These are phyloP conservation scores for Clonostachys chloroleuca DNA, from an alignment of 2,329 filamentous ascomycete genomes.

Conservation along the genomic window DNA sequence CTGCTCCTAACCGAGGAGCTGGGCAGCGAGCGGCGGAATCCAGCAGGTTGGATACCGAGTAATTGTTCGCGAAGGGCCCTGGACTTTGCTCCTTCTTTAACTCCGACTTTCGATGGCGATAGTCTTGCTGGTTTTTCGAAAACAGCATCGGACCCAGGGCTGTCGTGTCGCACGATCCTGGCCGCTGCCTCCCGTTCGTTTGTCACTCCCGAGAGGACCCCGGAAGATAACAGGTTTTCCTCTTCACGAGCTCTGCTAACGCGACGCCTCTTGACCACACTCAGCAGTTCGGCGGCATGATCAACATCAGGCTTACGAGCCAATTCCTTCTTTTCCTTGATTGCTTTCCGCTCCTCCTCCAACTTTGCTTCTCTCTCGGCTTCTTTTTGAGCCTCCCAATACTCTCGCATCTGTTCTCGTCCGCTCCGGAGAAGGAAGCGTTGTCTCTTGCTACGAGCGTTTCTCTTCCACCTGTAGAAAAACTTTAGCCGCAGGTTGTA, in stretches of 20 bases:
- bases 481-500: constrained; percentile 48
- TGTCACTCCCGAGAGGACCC: constrained; percentile 32
- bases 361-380: constrained; percentile 25
- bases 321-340: constrained; percentile 12
- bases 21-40: constrained; percentile 34
- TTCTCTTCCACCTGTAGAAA: constrained; percentile 52
- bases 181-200: constrained; percentile 28
- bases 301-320: constrained; percentile 13
- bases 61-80: constrained; percentile 26
- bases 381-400: constrained; percentile 31
- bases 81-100: constrained; percentile 18
- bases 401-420: constrained; percentile 43
- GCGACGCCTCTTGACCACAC: constrained; percentile 22
- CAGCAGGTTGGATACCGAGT: constrained; percentile 15
- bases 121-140: neutral
- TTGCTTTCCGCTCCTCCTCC: constrained; percentile 1
- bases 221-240: constrained; percentile 32
- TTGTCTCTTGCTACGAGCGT: constrained; percentile 40
- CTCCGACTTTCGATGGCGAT: too few species aligned
- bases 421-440: constrained; percentile 45
- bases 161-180: constrained; percentile 24
- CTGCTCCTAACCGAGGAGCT: constrained; percentile 19
- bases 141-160: constrained; percentile 7
- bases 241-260: constrained; percentile 21
- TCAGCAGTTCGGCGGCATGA: constrained; percentile 25